These are phyloP conservation scores for Phytophthora melonis DNA, from an alignment of 352 stramenopile species.

Conservation along the genomic window DNA sequence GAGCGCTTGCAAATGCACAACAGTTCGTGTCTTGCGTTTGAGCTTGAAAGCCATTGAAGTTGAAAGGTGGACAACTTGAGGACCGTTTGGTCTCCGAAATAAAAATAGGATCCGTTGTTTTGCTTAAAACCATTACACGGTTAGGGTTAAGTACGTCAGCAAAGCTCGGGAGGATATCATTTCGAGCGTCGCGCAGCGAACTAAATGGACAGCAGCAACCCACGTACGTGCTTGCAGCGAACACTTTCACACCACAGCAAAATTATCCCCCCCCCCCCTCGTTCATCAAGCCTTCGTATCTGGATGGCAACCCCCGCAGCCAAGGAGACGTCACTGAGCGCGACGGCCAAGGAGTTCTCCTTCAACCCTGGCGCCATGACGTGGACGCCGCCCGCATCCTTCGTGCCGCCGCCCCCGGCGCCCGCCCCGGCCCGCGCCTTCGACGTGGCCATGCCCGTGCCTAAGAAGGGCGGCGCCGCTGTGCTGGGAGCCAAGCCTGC, in stretches of 20 bases:
- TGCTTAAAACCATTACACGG: no score
- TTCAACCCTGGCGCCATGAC: slow-evolving; percentile 60
- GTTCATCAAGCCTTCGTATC: no score
- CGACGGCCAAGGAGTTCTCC: slow-evolving; percentile 62
- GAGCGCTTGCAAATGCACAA: not conserved
- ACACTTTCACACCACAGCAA: no score
- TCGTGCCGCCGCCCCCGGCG: slow-evolving; percentile 55
- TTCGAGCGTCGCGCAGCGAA: no score
- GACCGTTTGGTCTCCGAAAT: no score
- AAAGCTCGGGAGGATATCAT: no score
- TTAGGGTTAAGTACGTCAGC: no score
- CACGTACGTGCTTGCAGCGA: no score
- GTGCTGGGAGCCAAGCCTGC: slow-evolving; percentile 35
- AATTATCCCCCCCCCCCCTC: no score
- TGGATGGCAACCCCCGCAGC: not conserved
- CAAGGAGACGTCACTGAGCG: slow-evolving; percentile 65
- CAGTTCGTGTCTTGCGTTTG: not conserved
- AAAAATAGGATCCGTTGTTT: no score
- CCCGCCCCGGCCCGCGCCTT: slow-evolving; percentile 52
- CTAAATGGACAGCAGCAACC: no score
- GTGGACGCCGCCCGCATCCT: slow-evolving; percentile 63
- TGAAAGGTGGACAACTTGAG: not conserved
- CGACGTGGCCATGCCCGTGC: slow-evolving; percentile 75
- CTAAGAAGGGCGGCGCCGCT: slow-evolving; percentile 72
- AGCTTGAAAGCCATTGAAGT: not conserved